phyloP scores from a whole-genome alignment of 2,329 filamentous ascomycete genomes.

The Sporothrix globosa region DNA sequence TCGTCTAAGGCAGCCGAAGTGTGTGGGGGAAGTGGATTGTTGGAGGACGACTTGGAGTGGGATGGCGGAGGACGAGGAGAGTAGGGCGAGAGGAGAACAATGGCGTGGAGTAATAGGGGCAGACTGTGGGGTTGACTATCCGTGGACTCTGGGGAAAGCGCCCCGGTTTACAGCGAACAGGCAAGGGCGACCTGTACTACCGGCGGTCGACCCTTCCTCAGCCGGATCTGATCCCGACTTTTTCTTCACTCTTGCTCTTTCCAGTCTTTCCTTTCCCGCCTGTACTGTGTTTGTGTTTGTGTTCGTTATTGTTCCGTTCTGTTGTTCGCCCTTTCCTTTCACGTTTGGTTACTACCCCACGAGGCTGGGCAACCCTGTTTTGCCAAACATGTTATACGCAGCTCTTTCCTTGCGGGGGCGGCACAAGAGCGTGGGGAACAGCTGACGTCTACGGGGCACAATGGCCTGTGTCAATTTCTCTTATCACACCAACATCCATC shows the following conservation, averaged over 20 bases:
- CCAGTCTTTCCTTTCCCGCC: background rate
- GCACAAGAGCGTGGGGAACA: constrained; percentile 3
- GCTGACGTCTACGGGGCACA: background rate
- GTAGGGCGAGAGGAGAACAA: background rate
- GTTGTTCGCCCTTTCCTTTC: constrained; percentile 18
- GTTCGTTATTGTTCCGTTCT: background rate
- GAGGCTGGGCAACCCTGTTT: background rate
- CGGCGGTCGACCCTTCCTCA: constrained; percentile 12
- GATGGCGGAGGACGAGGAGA: background rate
- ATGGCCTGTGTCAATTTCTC: background rate
- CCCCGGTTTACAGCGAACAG: background rate
- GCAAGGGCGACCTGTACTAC: constrained; percentile 19
- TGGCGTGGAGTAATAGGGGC: background rate
- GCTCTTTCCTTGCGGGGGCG: background rate
- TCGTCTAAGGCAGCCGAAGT: constrained; percentile 22
- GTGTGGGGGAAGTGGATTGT: constrained; percentile 18
- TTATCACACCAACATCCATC: background rate
- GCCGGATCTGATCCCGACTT: background rate
- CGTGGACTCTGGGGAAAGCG: constrained; percentile 17
- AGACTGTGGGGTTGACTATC: background rate
- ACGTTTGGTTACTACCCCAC: background rate
- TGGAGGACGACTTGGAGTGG: background rate
- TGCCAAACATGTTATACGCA: background rate
- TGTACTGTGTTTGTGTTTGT: background rate
- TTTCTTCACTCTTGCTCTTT: background rate